phyloP scores from a whole-genome alignment of 345 rosid genomes.

The Carallia brachiata region DNA sequence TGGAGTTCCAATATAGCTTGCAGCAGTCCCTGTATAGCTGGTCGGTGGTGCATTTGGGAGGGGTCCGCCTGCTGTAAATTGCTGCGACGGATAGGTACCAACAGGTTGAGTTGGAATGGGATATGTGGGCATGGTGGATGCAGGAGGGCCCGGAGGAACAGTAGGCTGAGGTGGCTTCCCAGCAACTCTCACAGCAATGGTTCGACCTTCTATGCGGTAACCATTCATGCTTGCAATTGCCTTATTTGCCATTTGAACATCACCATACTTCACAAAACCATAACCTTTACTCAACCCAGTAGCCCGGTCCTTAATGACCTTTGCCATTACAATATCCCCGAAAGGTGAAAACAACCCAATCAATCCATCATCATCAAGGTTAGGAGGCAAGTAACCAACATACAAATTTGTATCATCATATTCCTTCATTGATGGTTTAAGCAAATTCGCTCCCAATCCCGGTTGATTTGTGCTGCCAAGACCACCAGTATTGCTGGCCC shows the following conservation, averaged over 20 bases:
- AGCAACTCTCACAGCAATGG: constrained; percentile 94
- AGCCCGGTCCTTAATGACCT: constrained; percentile 83
- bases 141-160: constrained; percentile 74
- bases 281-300: constrained; percentile 86
- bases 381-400: constrained; percentile 89
- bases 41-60: constrained; percentile 52
- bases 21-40: constrained; percentile 46
- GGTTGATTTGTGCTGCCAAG: constrained; percentile 62
- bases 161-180: constrained; percentile 89
- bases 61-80: constrained; percentile 68
- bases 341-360: constrained; percentile 75
- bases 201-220: constrained; percentile 73
- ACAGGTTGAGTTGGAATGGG: constrained; percentile 60
- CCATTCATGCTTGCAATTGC: constrained; percentile 90
- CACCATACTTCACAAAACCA: constrained; percentile 91
- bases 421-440: constrained; percentile 63
- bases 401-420: constrained; percentile 88
- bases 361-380: constrained; percentile 84
- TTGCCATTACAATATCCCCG: constrained; percentile 96
- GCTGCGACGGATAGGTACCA: constrained; percentile 81
- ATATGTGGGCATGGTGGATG: constrained; percentile 53
- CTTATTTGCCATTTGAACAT: constrained; percentile 79
- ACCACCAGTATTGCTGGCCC: constrained; percentile 66
- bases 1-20: constrained; percentile 33
- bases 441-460: constrained; percentile 69